Evolutionary conservation across 495 filamentous ascomycete species (phyloP), one percentile per base, ranked within the genome.

Genomic region (Aspergillus olivimuriae): DNA sequence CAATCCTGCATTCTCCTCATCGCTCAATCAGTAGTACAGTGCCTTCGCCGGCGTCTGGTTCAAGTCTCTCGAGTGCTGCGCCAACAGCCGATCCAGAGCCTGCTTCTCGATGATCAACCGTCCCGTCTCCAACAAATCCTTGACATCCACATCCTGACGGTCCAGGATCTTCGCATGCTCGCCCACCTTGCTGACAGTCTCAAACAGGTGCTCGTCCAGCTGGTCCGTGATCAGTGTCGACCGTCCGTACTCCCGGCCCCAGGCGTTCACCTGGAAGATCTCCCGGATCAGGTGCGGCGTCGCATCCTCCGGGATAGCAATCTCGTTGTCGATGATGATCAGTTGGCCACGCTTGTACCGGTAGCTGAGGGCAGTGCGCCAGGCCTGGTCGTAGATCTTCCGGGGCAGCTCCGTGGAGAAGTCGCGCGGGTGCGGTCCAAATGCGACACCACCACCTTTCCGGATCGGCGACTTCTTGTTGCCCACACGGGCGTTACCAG

Each of bases 351-450:
- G 81, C 44, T 77, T 69, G 66, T 89, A 97, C 33, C 94, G 80
- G 66, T 94, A 95, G 51, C 84, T 89, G 43, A 99, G 74, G 1
- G 94, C 94, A 24, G 84, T 97, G 57, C 94, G 80, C 89, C 89
- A 97, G 9, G 94, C 94, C 55, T 94, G 66, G 61, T 96, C 90
- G 66, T 99, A 99, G 36, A 95, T 81, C 74, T 96, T 95, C 51
- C 74, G 74, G 38, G 84, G 89, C 45, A 99, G 72, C 24, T 73
- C 77, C 14, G 88, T 89, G 40, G 78, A 77, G 65, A 97, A 97
- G 63, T 96, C 89, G 48, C 92, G 73, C 23, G 87, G 87, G 50
- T 87, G 80, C 14, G 94, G 94, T 11, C 94, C 94, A 59, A 83
- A 82, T 2, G 83, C 72, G 44, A 89, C 89, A 55, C 88, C 94